Percentiles rank a stretch among this genome's conserved stretches.
These are phyloP conservation scores for Sechiopsis laciniata DNA, from an alignment of 306 rosid species.

Conservation along the genomic window DNA sequence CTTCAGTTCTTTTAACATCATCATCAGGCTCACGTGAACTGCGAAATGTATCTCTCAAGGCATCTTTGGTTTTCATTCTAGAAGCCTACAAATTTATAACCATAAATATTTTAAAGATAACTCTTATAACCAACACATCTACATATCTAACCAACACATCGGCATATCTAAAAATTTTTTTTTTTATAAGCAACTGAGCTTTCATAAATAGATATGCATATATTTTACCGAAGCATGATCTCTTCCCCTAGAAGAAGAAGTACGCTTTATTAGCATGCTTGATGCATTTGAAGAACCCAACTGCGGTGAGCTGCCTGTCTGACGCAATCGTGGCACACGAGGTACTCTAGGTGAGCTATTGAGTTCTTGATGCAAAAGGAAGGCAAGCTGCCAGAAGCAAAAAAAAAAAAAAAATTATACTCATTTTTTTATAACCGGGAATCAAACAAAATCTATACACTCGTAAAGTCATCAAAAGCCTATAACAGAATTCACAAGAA, in stretches of 20 bases:
- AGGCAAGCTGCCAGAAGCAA: conserved; percentile 56
- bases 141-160: neutral
- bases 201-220: neutral
- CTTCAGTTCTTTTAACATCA: conserved; percentile 61
- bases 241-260: conserved; percentile 64
- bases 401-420: conserved; percentile 13
- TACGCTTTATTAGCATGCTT: conserved; percentile 68
- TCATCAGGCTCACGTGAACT: conserved; percentile 63
- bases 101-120: neutral
- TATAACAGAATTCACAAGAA: neutral
- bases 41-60: conserved; percentile 57
- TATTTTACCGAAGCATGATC: conserved; percentile 61
- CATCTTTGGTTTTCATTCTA: conserved; percentile 71
- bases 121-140: neutral
- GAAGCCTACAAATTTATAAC: conserved; percentile 42
- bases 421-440: too few species aligned
- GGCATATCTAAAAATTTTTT: neutral
- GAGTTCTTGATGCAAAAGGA: conserved; percentile 88
- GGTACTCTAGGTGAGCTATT: conserved; percentile 98
- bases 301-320: conserved; percentile 74
- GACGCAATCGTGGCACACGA: conserved; percentile 90
- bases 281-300: conserved; percentile 63
- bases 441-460: neutral
- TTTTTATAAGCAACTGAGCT: too few species aligned
- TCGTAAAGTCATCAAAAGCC: conserved; percentile 17